Evolutionary conservation across 306 rosid species (phyloP), one percentile per base, ranked within the genome.

Genomic region (Trifolium repens): DNA sequence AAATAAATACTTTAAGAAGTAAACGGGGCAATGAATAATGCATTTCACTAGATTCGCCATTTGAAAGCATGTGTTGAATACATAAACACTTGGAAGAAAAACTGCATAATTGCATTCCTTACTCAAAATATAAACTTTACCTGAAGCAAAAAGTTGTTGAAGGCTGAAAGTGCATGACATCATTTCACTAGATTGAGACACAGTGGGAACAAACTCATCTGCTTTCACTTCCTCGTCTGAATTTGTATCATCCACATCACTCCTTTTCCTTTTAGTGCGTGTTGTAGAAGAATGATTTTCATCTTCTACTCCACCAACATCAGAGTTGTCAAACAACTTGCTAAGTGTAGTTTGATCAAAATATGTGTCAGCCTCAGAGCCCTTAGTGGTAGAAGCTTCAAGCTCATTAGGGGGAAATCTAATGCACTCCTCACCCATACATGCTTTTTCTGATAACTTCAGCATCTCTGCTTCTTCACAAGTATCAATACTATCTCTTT

Each of bases 351-450:
- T 47, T 27, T 10, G 19, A 6, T 47, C 30, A 46, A 34, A 77
- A 59, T 35, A 35, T 59, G 76, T 46, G 59, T 46, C 76, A 78
- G 4, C 17, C 63, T 46, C 64, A 34, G 35, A 77, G 17, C 32
- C 69, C 46, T 59, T 35, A 78, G 8, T 22, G 7, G 19, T 22
- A 39, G 77, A 71, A 71, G 59, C 67, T 54, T 52, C 30, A 27
- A 71, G 39, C 39, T 78, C 14, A n/a, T 46, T 59, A 39, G 55
- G 39, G 8, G 27, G 39, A 78, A 60, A 47, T 34, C 10, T 44
- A 70, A 15, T 32, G 53, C 53, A 77, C 9, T 77, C 75, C 50
- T 35, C 32, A 22, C 24, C n/a, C 19, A 53, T 4, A 46, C 54
- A 60, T 22, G 24, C 24, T 22, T 22, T 22, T 22, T 22, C 24